A percentile compares a stretch with the other conserved stretches of the same genome.
These are phyloP conservation scores for Entomortierella beljakovae DNA, from an alignment of 192 early-diverging fungal species.

Conservation along the genomic window DNA sequence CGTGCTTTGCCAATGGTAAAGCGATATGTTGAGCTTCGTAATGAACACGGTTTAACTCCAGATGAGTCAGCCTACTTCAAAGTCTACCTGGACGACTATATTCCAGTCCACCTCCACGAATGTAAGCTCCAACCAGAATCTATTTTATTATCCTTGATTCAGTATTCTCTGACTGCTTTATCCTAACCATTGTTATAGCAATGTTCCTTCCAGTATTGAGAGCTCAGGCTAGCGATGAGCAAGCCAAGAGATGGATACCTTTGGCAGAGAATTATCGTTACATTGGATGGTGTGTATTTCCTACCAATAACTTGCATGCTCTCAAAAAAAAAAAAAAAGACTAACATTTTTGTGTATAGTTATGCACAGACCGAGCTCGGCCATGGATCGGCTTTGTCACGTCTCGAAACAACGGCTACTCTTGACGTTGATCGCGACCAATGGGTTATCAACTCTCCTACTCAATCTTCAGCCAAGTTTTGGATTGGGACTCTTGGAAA, in stretches of 20 bases:
- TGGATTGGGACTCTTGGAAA: conserved; percentile 90
- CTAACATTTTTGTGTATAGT: conserved; percentile 3
- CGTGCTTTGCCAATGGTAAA: conserved; percentile 57
- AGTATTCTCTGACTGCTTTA: background rate
- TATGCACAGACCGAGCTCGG: conserved; percentile 71
- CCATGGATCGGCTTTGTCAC: conserved; percentile 87
- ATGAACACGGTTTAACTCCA: conserved; percentile 57
- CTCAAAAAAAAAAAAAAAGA: conserved; percentile 36
- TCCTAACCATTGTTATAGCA: conserved; percentile 11
- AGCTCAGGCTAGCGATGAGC: conserved; percentile 61
- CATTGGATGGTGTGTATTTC: conserved; percentile 60
- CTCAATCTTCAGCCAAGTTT: conserved; percentile 84
- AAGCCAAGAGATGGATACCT: conserved; percentile 61
- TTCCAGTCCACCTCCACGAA: conserved; percentile 56
- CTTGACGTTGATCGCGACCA: conserved; percentile 83
- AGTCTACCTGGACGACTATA: conserved; percentile 63
- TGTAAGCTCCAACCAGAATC: conserved; percentile 10
- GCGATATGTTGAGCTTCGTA: conserved; percentile 60
- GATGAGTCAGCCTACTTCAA: conserved; percentile 54
- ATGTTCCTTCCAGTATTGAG: conserved; percentile 67
- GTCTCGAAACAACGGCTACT: conserved; percentile 89
- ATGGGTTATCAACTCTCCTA: conserved; percentile 86
- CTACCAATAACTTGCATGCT: conserved; percentile 25
- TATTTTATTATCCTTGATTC: background rate
- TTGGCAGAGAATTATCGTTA: conserved; percentile 60